phyloP scores from a whole-genome alignment of 2,329 filamentous ascomycete species.

The Tetracladium maxilliforme region DNA sequence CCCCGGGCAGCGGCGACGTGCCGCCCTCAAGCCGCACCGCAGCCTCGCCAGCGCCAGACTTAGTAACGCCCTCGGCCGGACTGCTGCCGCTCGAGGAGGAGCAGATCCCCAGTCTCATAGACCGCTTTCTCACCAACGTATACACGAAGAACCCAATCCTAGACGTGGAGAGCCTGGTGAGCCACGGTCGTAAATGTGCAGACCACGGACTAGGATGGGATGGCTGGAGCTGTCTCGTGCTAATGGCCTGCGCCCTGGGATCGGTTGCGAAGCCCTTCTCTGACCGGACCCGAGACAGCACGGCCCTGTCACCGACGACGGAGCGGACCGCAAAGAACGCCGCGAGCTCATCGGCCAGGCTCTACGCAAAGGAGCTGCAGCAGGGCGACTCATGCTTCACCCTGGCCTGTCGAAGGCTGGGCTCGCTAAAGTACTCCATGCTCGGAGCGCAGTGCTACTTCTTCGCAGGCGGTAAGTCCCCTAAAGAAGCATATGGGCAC shows the following conservation, averaged over 20 bases:
- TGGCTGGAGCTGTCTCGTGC: conserved; percentile 15
- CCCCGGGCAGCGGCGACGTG: too few species aligned
- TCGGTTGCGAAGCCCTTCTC: conserved; percentile 12
- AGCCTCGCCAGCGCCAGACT: too few species aligned
- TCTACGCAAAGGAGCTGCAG: conserved; percentile 5
- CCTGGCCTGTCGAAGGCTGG: conserved; percentile 14
- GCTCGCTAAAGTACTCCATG: conserved; percentile 12
- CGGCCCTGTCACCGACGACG: too few species aligned
- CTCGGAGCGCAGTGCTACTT: conserved; percentile 21
- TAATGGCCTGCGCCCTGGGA: conserved; percentile 15
- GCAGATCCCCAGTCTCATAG: conserved; percentile 12
- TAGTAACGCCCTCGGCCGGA: too few species aligned
- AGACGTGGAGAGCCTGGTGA: conserved; percentile 12
- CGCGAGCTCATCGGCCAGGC: conserved; percentile 1
- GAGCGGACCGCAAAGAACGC: conserved; percentile 2
- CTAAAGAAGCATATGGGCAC: too few species aligned
- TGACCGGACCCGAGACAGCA: too few species aligned
- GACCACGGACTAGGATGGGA: conserved; percentile 16
- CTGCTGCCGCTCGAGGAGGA: conserved; percentile 11
- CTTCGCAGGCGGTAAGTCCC: too few species aligned
- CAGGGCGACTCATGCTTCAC: conserved; percentile 14
- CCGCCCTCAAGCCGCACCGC: too few species aligned
- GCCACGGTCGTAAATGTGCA: conserved; percentile 8
- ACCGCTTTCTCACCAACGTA: conserved; percentile 15
- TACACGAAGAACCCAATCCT: conserved; percentile 21